Percentiles rank a stretch among this genome's conserved stretches.
phyloP scores from a whole-genome alignment of 495 filamentous ascomycete genomes.

The Hyaloscypha variabilis region DNA sequence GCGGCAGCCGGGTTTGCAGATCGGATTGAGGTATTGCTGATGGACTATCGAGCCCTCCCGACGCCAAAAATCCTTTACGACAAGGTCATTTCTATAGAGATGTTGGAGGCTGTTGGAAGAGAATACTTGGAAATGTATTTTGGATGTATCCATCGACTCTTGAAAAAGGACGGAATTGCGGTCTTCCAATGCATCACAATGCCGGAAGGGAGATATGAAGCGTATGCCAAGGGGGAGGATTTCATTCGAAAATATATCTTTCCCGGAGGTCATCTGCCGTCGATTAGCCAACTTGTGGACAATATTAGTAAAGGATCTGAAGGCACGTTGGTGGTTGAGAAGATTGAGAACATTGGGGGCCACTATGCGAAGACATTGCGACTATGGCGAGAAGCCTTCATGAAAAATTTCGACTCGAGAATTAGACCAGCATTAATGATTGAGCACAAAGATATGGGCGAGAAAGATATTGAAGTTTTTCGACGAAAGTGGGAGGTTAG shows the following conservation, averaged over 20 bases:
- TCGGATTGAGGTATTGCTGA: constrained; percentile 57
- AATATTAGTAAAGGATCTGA: constrained; percentile 59
- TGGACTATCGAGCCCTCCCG: constrained; percentile 62
- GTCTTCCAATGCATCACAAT: constrained; percentile 79
- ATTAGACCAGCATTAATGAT: constrained; percentile 56
- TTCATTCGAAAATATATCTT: constrained; percentile 79
- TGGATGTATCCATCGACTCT: constrained; percentile 54
- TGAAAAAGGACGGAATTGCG: constrained; percentile 69
- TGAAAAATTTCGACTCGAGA: constrained; percentile 55
- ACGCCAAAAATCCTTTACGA: constrained; percentile 59
- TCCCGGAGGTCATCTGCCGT: constrained; percentile 72
- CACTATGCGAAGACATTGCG: constrained; percentile 70
- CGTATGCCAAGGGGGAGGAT: constrained; percentile 47
- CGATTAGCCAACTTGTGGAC: constrained; percentile 61
- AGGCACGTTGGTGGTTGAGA: constrained; percentile 62
- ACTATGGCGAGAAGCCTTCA: constrained; percentile 68
- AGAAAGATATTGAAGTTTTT: constrained; percentile 64
- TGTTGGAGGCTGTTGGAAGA: constrained; percentile 73
- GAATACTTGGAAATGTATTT: constrained; percentile 67
- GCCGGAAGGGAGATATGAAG: constrained; percentile 58
- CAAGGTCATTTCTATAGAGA: constrained; percentile 73
- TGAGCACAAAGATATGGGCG: constrained; percentile 56
- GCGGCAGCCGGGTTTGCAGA: constrained; percentile 50
- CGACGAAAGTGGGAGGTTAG: constrained; percentile 67
- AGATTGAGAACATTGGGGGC: constrained; percentile 67